Conservation (phyloP, 2,329 filamentous ascomycete genomes). For the Trichoderma hamatum region DNA sequence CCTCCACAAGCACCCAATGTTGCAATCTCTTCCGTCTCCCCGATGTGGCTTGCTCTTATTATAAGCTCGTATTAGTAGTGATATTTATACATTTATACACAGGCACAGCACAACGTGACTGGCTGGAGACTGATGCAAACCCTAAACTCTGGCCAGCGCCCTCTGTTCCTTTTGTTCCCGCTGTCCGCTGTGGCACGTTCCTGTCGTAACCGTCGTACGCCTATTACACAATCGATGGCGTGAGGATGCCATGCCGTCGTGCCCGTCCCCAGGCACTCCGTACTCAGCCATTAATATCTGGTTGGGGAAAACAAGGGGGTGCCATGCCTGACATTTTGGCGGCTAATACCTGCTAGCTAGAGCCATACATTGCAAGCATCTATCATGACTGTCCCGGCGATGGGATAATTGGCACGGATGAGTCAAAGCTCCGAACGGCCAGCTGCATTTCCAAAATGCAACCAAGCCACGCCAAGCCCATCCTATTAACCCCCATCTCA, state of each 20-base stretch:
- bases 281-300: neutral
- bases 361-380: neutral
- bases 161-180: slow-evolving; percentile 7
- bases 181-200: slow-evolving; percentile 23
- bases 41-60: slow-evolving; percentile 14
- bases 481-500: neutral
- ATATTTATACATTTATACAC: neutral
- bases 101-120: neutral
- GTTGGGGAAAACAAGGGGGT: neutral
- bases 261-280: neutral
- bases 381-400: neutral
- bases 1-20: slow-evolving; percentile 11
- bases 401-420: slow-evolving; percentile 1
- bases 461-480: slow-evolving; percentile 19
- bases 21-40: slow-evolving; percentile 8
- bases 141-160: neutral
- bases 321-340: slow-evolving; percentile 3
- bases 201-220: slow-evolving; percentile 26
- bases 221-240: slow-evolving; percentile 28
- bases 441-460: slow-evolving; percentile 12
- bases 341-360: slow-evolving; percentile 8
- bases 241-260: slow-evolving; percentile 23
- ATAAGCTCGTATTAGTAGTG: neutral
- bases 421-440: slow-evolving; percentile 4
- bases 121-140: neutral